Evolutionary conservation across 805 yeast species (phyloP), one percentile per base, ranked within the genome.

Genomic region (Suhomyces sp.): DNA sequence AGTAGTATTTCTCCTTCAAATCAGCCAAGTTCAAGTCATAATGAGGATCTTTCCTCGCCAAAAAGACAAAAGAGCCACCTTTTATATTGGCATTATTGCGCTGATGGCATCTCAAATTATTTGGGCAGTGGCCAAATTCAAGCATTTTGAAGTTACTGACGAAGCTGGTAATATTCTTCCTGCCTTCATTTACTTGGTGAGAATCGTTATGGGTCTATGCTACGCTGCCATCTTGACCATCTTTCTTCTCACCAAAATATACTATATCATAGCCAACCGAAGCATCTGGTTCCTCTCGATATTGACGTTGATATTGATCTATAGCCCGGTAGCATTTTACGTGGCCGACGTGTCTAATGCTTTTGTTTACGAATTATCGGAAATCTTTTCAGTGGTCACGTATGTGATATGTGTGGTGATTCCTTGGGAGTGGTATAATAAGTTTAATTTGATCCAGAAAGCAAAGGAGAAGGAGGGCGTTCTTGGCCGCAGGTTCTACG

Each of bases 381-480:
- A 87, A 61, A 73, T 87, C 43, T 86, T 87, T 66, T 84, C 86
- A 43, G 80, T 88, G 17, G 84, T 87, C 1, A 80, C 86, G n/a
- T 86, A 85, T 62, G 80, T 87, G 7, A 74, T 86, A 19, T 80
- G 89, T 33, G 86, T 89, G 27, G 86, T 86, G 6, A 77, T 86
- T 9, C 88, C 88, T 0, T 87, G 96, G 94, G 96, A 88, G 66
- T 89, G 96, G 93, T 78, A 87, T 54, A 87, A 86, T 61, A 75
- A 87, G 55, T 76, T 85, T 50, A 78, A 79, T 47, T 72, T 78
- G 10, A 65, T 85, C 40, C 84, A 83, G 68, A 80, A 81, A 55
- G 71, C 71, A 13, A 77, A 79, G 49, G 92, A 87, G 59, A 82
- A 83, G 43, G 85, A 83, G 53, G 89, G 93, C 6, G 80, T 88